Percentiles rank a stretch among this genome's conserved stretches.
These are phyloP conservation scores for Thelonectria discophora DNA, from an alignment of 2,329 filamentous ascomycete species.

Conservation along the genomic window DNA sequence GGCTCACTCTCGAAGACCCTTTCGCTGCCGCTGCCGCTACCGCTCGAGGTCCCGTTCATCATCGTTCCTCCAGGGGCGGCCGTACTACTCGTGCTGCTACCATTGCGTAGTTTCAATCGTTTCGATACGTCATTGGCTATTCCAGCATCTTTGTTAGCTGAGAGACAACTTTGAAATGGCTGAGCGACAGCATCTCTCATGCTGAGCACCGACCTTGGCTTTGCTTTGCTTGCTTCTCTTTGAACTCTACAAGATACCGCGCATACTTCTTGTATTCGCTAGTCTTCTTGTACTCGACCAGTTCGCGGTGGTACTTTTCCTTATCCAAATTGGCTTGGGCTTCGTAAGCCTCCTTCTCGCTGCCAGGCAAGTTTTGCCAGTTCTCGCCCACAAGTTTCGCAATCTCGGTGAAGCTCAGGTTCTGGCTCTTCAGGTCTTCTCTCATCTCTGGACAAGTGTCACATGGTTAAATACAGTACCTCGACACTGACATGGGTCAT, in stretches of 20 bases:
- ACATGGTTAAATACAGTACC: slow-evolving; percentile 8
- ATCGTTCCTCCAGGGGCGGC: slow-evolving; percentile 49
- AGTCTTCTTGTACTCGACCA: slow-evolving; percentile 82
- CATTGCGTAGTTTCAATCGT: slow-evolving; percentile 54
- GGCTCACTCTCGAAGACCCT: slow-evolving; percentile 59
- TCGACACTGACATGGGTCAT: background rate
- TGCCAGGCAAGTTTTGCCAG: slow-evolving; percentile 76
- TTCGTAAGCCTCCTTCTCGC: slow-evolving; percentile 77
- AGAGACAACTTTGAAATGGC: background rate
- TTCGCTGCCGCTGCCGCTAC: slow-evolving; percentile 55
- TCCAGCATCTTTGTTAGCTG: slow-evolving; percentile 18
- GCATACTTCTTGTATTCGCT: slow-evolving; percentile 72
- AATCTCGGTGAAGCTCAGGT: slow-evolving; percentile 83
- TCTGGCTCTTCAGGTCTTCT: slow-evolving; percentile 79
- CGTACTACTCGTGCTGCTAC: slow-evolving; percentile 52
- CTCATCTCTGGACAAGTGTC: slow-evolving; percentile 67
- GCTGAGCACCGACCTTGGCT: slow-evolving; percentile 58
- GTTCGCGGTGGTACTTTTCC: slow-evolving; percentile 77
- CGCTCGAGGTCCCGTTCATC: slow-evolving; percentile 44
- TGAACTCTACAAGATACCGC: slow-evolving; percentile 80
- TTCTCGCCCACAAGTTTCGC: slow-evolving; percentile 83
- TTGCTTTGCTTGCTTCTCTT: slow-evolving; percentile 71
- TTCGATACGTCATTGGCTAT: slow-evolving; percentile 56
- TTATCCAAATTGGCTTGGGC: slow-evolving; percentile 76
- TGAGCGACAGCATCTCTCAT: slow-evolving; percentile 2